Percentiles rank a stretch among this genome's conserved stretches.
Evolutionary conservation across 495 filamentous ascomycete genomes (phyloP).

Genomic region (Tuber borchii): DNA sequence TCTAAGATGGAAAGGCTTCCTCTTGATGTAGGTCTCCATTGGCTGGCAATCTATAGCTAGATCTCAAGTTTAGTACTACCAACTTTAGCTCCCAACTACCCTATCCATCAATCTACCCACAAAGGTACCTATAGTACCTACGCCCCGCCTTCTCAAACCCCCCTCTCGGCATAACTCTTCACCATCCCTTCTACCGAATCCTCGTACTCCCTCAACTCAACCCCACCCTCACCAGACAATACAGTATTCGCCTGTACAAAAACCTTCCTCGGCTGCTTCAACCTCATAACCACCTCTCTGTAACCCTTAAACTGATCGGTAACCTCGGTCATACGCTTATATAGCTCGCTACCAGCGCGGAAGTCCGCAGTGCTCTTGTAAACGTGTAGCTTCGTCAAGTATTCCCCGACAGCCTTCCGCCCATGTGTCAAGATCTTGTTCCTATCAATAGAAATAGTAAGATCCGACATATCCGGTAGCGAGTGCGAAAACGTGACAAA

Average conservation of each 20-base stretch:
- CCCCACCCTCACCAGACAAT: constrained; percentile 60
- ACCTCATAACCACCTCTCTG: constrained; percentile 68
- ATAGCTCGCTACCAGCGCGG: constrained; percentile 65
- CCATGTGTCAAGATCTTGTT: constrained; percentile 70
- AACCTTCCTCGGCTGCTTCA: constrained; percentile 88
- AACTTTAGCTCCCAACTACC: not conserved
- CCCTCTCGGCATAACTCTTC: constrained; percentile 79
- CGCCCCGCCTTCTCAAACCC: constrained; percentile 44
- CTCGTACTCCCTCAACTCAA: constrained; percentile 83
- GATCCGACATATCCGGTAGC: constrained; percentile 69
- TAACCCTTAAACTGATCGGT: constrained; percentile 67
- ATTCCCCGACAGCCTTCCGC: constrained; percentile 71
- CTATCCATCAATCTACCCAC: not conserved
- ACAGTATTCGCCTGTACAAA: constrained; percentile 92
- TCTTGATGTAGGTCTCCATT: not conserved
- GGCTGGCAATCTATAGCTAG: not conserved
- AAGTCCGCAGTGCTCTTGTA: constrained; percentile 89
- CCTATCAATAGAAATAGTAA: constrained; percentile 72
- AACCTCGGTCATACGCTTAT: constrained; percentile 74
- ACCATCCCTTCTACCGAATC: constrained; percentile 78
- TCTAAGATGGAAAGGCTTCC: not conserved
- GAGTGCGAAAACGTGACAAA: constrained; percentile 74
- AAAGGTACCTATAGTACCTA: not conserved
- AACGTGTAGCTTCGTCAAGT: constrained; percentile 83
- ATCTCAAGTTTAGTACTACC: not conserved